A percentile compares a stretch with the other conserved stretches of the same genome.
Conservation (phyloP, 108 stramenopile genomes). For the Skeletonema potamos region DNA sequence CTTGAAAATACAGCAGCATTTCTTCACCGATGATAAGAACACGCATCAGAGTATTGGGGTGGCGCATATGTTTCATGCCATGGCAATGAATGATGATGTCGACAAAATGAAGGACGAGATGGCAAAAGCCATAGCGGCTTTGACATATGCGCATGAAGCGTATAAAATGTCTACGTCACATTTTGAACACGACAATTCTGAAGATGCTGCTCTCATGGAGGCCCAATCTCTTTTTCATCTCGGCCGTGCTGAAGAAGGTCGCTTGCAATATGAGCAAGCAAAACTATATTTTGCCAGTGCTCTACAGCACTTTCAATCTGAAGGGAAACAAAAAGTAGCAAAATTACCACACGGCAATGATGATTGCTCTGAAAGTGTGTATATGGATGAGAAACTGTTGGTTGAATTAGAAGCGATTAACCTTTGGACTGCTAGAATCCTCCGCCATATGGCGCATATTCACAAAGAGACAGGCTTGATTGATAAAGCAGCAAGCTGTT, state of each 20-base stretch:
- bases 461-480: slow-evolving; percentile 9
- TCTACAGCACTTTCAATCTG: slow-evolving; percentile 23
- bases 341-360: not conserved
- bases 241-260: slow-evolving; percentile 24
- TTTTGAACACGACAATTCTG: slow-evolving; percentile 8
- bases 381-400: not conserved
- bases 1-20: not conserved
- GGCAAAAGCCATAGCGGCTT: not conserved
- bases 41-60: not conserved
- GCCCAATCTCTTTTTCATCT: slow-evolving; percentile 38
- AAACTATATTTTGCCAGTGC: slow-evolving; percentile 20
- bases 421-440: slow-evolving; percentile 32
- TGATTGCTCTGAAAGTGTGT: not conserved
- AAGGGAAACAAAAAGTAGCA: slow-evolving; percentile 18
- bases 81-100: not conserved
- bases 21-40: not conserved
- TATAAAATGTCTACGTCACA: not conserved
- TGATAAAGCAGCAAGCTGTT: slow-evolving; percentile 11
- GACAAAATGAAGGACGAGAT: not conserved
- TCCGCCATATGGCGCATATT: slow-evolving; percentile 28
- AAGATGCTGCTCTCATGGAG: slow-evolving; percentile 13
- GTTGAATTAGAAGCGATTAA: slow-evolving; percentile 35
- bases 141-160: not conserved
- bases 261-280: slow-evolving; percentile 4
- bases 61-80: not conserved